phyloP scores from a whole-genome alignment of 768 basidiomycete species.

The Lactarius hatsudake region DNA sequence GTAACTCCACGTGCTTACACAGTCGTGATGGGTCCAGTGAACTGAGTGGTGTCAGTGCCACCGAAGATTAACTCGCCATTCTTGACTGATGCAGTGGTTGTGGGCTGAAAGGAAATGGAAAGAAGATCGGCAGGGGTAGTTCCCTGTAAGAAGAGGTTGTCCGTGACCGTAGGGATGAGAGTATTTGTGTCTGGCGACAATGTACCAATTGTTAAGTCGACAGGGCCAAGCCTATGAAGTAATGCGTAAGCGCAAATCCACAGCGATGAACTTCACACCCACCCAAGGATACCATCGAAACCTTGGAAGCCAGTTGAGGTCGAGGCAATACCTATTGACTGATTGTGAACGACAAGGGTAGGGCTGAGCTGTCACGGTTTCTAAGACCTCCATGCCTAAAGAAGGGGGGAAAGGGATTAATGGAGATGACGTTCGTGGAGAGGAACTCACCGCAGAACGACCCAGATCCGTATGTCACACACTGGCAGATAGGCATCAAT shows the following conservation, averaged over 20 bases:
- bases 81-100: slow-evolving; percentile 11
- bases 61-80: slow-evolving; percentile 39
- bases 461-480: slow-evolving; percentile 18
- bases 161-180: slow-evolving; percentile 46
- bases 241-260: not conserved
- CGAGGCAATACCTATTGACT: slow-evolving; percentile 41
- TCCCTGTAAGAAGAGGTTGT: slow-evolving; percentile 35
- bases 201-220: slow-evolving; percentile 48
- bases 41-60: slow-evolving; percentile 35
- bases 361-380: slow-evolving; percentile 8
- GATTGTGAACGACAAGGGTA: slow-evolving; percentile 29
- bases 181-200: slow-evolving; percentile 28
- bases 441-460: slow-evolving; percentile 11
- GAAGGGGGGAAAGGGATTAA: not conserved
- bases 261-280: not conserved
- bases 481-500: not conserved
- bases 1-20: slow-evolving; percentile 23
- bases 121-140: slow-evolving; percentile 30
- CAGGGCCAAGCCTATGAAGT: slow-evolving; percentile 53
- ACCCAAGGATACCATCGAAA: slow-evolving; percentile 42
- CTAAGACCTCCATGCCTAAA: not conserved
- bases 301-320: slow-evolving; percentile 30
- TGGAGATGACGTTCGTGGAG: not conserved
- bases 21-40: slow-evolving; percentile 32
- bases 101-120: slow-evolving; percentile 33